Percentiles rank a stretch among this genome's conserved stretches.
Conservation (phyloP, 371 early-diverging fungal species). For the Mucor irregularis region DNA sequence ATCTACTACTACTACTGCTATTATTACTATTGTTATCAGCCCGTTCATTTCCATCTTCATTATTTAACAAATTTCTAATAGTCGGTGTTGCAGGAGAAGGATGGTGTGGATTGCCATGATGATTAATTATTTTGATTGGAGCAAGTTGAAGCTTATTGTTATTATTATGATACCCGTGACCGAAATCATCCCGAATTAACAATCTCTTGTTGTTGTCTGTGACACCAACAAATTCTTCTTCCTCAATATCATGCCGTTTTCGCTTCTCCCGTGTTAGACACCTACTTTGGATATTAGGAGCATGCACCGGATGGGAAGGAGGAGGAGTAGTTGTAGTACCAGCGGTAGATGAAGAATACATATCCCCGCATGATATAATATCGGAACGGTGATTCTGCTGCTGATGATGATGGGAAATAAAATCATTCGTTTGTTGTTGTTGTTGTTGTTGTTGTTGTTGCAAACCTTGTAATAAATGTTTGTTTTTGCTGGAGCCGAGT, state of each 20-base stretch:
- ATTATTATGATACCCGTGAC: constrained; percentile 10
- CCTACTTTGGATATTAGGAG: constrained; percentile 19
- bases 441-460: constrained; percentile 5
- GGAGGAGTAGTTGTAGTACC: too few species aligned
- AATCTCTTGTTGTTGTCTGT: constrained; percentile 12
- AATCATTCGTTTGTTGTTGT: background rate
- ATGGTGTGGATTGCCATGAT: too few species aligned
- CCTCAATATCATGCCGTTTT: constrained; percentile 12
- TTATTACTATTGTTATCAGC: background rate
- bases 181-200: constrained; percentile 11
- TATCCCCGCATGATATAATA: constrained; percentile 12
- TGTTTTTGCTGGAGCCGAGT: constrained; percentile 21
- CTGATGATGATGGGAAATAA: background rate
- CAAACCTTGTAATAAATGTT: constrained; percentile 20
- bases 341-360: constrained; percentile 14
- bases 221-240: constrained; percentile 8
- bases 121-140: constrained; percentile 10
- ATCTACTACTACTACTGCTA: background rate
- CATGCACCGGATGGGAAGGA: constrained; percentile 18
- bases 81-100: constrained; percentile 6
- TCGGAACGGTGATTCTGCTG: background rate
- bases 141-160: constrained; percentile 7
- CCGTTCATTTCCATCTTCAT: background rate
- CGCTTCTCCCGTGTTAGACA: constrained; percentile 17
- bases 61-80: constrained; percentile 14